Evolutionary conservation across 1,139 yeast genomes (phyloP).

Genomic region (Diutina mesorugosa): DNA sequence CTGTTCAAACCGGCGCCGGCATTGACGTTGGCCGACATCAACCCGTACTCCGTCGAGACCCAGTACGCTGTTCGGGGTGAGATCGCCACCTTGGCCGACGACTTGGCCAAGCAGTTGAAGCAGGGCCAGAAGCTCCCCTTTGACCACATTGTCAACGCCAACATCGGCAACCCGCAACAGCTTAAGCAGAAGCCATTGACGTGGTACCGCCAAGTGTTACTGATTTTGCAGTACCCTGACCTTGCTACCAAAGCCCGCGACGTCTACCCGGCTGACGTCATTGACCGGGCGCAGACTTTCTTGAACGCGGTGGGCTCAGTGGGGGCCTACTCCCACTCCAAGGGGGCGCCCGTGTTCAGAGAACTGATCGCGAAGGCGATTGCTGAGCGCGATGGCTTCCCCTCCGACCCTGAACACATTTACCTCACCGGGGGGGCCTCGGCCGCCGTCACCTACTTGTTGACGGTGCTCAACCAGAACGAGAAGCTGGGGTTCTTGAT

Average conservation of each 20-base stretch:
- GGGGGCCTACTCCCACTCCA: slow-evolving; percentile 91
- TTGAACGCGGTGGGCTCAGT: slow-evolving; percentile 61
- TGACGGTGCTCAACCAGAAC: slow-evolving; percentile 58
- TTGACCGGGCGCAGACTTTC: slow-evolving; percentile 52
- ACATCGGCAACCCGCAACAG: slow-evolving; percentile 97
- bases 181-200: slow-evolving; percentile 87
- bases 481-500: slow-evolving; percentile 72
- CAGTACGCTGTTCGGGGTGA: slow-evolving; percentile 93
- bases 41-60: slow-evolving; percentile 66
- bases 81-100: slow-evolving; percentile 89
- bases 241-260: slow-evolving; percentile 24
- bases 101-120: slow-evolving; percentile 43
- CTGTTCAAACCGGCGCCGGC: slow-evolving; percentile 8
- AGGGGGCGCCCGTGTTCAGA: slow-evolving; percentile 66
- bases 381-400: slow-evolving; percentile 46
- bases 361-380: slow-evolving; percentile 75
- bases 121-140: slow-evolving; percentile 51
- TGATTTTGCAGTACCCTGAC: slow-evolving; percentile 76
- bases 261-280: slow-evolving; percentile 56
- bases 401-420: slow-evolving; percentile 55
- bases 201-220: slow-evolving; percentile 86
- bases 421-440: slow-evolving; percentile 92
- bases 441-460: slow-evolving; percentile 67
- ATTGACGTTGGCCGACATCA: slow-evolving; percentile 37
- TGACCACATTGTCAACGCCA: slow-evolving; percentile 66